These are phyloP conservation scores for Phytophthora boehmeriae DNA, from an alignment of 352 stramenopile species.

Conservation along the genomic window DNA sequence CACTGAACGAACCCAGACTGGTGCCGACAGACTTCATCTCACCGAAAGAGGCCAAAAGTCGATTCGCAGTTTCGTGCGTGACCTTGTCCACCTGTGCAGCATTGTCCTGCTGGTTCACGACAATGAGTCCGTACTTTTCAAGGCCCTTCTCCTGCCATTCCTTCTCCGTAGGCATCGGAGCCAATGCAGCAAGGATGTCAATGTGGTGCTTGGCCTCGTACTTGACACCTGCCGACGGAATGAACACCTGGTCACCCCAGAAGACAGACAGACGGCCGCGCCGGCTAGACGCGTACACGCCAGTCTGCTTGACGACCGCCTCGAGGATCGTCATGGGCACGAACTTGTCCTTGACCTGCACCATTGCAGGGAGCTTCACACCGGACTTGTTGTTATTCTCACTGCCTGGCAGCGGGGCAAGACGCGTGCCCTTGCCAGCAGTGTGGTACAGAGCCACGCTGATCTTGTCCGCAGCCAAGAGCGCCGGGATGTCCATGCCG, in stretches of 20 bases:
- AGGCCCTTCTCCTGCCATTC: slow-evolving; percentile 96
- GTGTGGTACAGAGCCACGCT: slow-evolving; percentile 97
- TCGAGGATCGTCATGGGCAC: slow-evolving; percentile 98
- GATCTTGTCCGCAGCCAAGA: slow-evolving; percentile 81
- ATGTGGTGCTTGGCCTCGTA: slow-evolving; percentile 96
- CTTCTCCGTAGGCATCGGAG: slow-evolving; percentile 91
- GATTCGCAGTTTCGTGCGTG: slow-evolving; percentile 94
- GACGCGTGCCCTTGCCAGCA: slow-evolving; percentile 96
- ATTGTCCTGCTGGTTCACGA: slow-evolving; percentile 93
- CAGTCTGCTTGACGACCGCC: slow-evolving; percentile 98
- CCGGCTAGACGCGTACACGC: slow-evolving; percentile 95
- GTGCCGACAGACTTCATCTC: slow-evolving; percentile 96
- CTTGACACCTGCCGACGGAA: slow-evolving; percentile 92
- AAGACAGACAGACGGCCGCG: slow-evolving; percentile 96
- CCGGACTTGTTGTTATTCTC: slow-evolving; percentile 99
- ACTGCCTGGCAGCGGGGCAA: slow-evolving; percentile 95
- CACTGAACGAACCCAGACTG: slow-evolving; percentile 96
- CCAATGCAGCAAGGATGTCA: slow-evolving; percentile 97
- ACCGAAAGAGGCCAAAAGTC: slow-evolving; percentile 92
- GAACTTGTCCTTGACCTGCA: slow-evolving; percentile 85
- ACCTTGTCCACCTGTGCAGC: slow-evolving; percentile 98
- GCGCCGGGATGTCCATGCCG: slow-evolving; percentile 81
- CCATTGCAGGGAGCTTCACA: slow-evolving; percentile 96
- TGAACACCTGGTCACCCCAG: slow-evolving; percentile 99
- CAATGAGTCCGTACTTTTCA: slow-evolving; percentile 99